Conservation (phyloP, 768 basidiomycete species). For the Imleria badia region DNA sequence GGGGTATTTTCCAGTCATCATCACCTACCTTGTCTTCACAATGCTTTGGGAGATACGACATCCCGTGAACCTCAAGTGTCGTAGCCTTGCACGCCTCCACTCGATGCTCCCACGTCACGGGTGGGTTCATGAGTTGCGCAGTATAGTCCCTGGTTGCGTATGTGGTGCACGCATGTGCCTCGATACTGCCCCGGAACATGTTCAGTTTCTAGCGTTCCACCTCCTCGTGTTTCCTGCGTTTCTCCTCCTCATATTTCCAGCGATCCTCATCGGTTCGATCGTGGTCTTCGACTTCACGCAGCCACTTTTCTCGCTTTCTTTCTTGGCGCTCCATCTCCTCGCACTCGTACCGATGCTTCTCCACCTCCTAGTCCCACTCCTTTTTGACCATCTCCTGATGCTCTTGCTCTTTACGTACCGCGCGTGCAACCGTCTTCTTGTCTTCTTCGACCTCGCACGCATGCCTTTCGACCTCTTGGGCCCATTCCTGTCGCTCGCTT, state of each 20-base stretch:
- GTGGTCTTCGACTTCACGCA: constrained; percentile 21
- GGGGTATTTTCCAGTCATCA: background rate
- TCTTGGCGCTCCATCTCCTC: constrained; percentile 14
- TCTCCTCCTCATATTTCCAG: constrained; percentile 18
- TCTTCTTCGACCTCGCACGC: background rate
- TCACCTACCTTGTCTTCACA: constrained; percentile 22
- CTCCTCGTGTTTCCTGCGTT: constrained; percentile 18
- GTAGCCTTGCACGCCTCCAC: constrained; percentile 29
- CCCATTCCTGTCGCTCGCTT: constrained; percentile 7
- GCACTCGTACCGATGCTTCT: constrained; percentile 1
- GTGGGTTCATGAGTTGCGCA: constrained; percentile 30
- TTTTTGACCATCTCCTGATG: background rate
- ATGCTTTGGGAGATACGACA: constrained; percentile 15
- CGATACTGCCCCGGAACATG: constrained; percentile 23
- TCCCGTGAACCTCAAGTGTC: constrained; percentile 24
- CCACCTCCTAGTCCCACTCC: constrained; percentile 7
- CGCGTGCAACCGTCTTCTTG: background rate
- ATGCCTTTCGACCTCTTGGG: constrained; percentile 2
- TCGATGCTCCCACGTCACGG: constrained; percentile 17
- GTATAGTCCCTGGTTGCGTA: constrained; percentile 30
- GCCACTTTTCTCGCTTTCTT: constrained; percentile 14
- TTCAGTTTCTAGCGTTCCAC: constrained; percentile 27
- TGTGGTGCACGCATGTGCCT: constrained; percentile 24
- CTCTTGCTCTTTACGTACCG: constrained; percentile 3
- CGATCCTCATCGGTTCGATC: constrained; percentile 14